phyloP scores from a whole-genome alignment of 1,284 basidiomycete species.

The Leccinum solheimii region DNA sequence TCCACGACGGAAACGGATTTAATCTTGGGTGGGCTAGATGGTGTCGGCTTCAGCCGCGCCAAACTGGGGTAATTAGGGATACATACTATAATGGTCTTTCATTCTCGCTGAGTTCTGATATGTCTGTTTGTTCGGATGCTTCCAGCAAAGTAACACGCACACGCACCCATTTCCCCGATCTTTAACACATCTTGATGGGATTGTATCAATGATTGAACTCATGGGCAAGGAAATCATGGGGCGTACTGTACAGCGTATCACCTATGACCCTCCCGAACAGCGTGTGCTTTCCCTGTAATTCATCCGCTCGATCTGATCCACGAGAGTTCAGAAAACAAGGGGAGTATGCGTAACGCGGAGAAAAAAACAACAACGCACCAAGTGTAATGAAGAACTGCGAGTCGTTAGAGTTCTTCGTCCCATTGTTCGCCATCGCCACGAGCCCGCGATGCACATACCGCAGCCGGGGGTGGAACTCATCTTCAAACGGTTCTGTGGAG shows the following conservation, averaged over 20 bases:
- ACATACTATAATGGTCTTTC: constrained; percentile 85
- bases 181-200: constrained; percentile 74
- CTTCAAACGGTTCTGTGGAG: constrained; percentile 78
- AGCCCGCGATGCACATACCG: constrained; percentile 84
- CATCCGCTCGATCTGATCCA: constrained; percentile 77
- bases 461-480: constrained; percentile 92
- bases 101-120: constrained; percentile 75
- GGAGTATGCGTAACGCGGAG: not conserved
- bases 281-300: constrained; percentile 87
- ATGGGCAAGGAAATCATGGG: not conserved
- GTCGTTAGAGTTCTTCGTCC: constrained; percentile 80
- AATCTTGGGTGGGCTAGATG: constrained; percentile 82
- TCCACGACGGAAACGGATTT: constrained; percentile 81
- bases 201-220: not conserved
- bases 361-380: constrained; percentile 43
- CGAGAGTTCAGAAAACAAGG: not conserved
- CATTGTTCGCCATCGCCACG: constrained; percentile 93
- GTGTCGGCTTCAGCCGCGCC: constrained; percentile 3
- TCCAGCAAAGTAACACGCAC: not conserved
- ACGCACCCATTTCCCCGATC: constrained; percentile 80
- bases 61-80: constrained; percentile 1
- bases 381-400: constrained; percentile 93
- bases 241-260: constrained; percentile 85
- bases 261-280: constrained; percentile 81
- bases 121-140: not conserved